phyloP scores from a whole-genome alignment of 1,284 basidiomycete species.

The Porogramme epimiltina region DNA sequence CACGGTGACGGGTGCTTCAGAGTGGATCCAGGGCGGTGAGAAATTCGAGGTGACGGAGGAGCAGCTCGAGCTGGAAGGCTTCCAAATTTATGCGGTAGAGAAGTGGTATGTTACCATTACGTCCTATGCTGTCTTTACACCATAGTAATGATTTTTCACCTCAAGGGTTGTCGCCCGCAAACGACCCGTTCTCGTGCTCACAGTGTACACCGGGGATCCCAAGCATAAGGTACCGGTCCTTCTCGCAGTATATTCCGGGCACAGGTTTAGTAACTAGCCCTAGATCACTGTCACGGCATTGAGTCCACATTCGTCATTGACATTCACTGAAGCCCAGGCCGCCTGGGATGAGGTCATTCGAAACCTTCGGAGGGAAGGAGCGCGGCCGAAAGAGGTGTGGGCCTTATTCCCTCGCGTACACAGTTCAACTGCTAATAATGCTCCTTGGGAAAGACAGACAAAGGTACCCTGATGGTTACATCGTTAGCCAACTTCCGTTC shows the following conservation, averaged over 20 bases:
- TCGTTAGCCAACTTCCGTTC: conserved; percentile 82
- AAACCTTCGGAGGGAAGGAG: conserved; percentile 62
- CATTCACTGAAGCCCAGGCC: conserved; percentile 44
- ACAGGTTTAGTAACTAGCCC: conserved; percentile 2
- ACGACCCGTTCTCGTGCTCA: conserved; percentile 58
- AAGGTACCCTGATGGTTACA: conserved; percentile 76
- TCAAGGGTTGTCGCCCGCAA: conserved; percentile 70
- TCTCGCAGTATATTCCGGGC: neutral
- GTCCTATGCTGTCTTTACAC: conserved; percentile 1
- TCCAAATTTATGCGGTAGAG: conserved; percentile 82
- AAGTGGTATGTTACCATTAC: conserved; percentile 66
- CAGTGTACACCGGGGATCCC: conserved; percentile 74
- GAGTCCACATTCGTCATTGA: conserved; percentile 44
- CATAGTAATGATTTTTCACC: conserved; percentile 4
- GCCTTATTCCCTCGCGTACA: too few species aligned
- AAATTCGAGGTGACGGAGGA: conserved; percentile 51
- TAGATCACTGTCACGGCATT: conserved; percentile 65
- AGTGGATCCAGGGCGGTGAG: conserved; percentile 41
- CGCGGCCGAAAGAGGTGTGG: conserved; percentile 63
- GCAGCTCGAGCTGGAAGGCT: conserved; percentile 52
- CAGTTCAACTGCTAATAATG: too few species aligned
- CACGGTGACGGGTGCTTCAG: conserved; percentile 9
- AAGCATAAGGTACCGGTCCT: conserved; percentile 54
- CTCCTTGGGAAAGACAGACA: conserved; percentile 51
- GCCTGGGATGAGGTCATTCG: conserved; percentile 65